Percentiles rank a stretch among this genome's conserved stretches.
phyloP scores from a whole-genome alignment of 345 rosid species.

The Citrus cavaleriei region DNA sequence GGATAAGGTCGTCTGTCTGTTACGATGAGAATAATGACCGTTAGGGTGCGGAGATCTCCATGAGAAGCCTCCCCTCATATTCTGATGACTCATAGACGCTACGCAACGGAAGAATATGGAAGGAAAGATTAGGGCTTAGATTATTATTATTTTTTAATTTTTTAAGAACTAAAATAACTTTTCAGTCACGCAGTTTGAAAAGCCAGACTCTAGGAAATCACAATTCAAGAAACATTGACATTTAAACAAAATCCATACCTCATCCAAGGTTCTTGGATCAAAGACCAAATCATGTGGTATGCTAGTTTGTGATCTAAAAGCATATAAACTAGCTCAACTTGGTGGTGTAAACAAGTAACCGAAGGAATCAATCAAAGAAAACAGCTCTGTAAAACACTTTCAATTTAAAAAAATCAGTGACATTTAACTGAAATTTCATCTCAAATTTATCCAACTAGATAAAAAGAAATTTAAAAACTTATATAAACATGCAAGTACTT shows the following conservation, averaged over 20 bases:
- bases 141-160: too few relatives aligned
- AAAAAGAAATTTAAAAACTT: too few relatives aligned
- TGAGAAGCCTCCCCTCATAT: background rate
- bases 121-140: background rate
- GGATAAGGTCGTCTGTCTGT: constrained; percentile 15
- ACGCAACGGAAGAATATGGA: background rate
- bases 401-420: too few relatives aligned
- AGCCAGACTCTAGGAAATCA: background rate
- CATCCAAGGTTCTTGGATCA: constrained; percentile 1
- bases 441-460: too few relatives aligned
- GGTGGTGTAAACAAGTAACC: too few relatives aligned
- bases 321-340: too few relatives aligned
- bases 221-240: background rate
- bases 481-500: too few relatives aligned
- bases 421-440: too few relatives aligned
- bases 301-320: too few relatives aligned
- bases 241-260: background rate
- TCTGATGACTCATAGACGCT: constrained; percentile 12
- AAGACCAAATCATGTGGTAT: background rate
- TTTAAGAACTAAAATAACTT: background rate
- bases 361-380: too few relatives aligned
- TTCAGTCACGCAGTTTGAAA: background rate
- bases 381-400: too few relatives aligned
- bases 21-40: background rate
- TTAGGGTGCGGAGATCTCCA: background rate